These are phyloP conservation scores for Sodiomyces alkalinus DNA, from an alignment of 2,329 filamentous ascomycete genomes.

Conservation along the genomic window DNA sequence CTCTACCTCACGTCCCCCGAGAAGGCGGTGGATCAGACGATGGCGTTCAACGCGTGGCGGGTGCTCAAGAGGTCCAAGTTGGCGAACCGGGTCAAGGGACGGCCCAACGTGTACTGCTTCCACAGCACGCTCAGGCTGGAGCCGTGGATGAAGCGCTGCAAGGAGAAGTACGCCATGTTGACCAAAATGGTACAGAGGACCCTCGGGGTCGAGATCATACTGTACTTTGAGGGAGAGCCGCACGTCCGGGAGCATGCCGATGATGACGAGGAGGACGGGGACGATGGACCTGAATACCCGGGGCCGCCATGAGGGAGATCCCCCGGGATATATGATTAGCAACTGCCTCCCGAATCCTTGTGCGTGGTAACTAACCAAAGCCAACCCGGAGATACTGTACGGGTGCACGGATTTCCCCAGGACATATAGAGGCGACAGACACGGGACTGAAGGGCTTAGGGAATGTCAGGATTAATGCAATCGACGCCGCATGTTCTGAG, in stretches of 20 bases:
- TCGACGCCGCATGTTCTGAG: too few relatives aligned
- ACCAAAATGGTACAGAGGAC: conserved; percentile 22
- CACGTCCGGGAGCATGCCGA: conserved; percentile 22
- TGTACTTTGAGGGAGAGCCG: conserved; percentile 29
- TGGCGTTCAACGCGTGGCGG: conserved; percentile 24
- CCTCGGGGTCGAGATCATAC: conserved; percentile 19
- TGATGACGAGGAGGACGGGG: too few relatives aligned
- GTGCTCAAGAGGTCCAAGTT: neutral
- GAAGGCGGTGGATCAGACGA: conserved; percentile 20
- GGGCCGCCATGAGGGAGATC: too few relatives aligned
- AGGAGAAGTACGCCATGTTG: conserved; percentile 22
- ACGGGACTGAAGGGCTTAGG: too few relatives aligned
- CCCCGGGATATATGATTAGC: too few relatives aligned
- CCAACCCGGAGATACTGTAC: too few relatives aligned
- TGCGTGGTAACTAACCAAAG: too few relatives aligned
- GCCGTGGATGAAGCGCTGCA: conserved; percentile 27
- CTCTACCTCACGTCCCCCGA: neutral
- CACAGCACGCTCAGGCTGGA: conserved; percentile 27
- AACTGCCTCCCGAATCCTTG: too few relatives aligned
- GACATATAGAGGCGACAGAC: too few relatives aligned
- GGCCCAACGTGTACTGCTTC: conserved; percentile 24
- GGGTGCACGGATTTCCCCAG: too few relatives aligned
- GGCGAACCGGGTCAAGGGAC: conserved; percentile 15
- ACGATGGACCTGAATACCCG: too few relatives aligned
- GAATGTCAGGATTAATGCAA: too few relatives aligned